phyloP scores from a whole-genome alignment of 129 eudicot species.

The sunflower (Helianthus annuus) region HanXRQr2.0-SUNRISE NC_035438.2:101467725-101468224 shows the following conservation, averaged over 20 bases:
- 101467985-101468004: neutral
- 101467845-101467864: constrained; percentile 95
- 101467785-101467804: constrained; percentile 78
- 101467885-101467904: constrained; percentile 84
- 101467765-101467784: constrained; percentile 78
- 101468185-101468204: constrained; percentile 81
- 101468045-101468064: constrained; percentile 51
- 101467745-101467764: constrained; percentile 86
- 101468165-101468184: constrained; percentile 63
- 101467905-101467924: constrained; percentile 47
- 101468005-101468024: neutral
- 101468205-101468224: constrained; percentile 83
- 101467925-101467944: constrained; percentile 56
- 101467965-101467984: neutral
- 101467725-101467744: constrained; percentile 90
- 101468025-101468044: constrained; percentile 60
- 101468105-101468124: constrained; percentile 53
- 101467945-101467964: constrained; percentile 57
- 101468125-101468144: constrained; percentile 83
- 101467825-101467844: constrained; percentile 88
- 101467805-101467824: constrained; percentile 73
- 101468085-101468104: constrained; percentile 45
- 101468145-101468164: constrained; percentile 83
- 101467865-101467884: constrained; percentile 88
- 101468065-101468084: constrained; percentile 73